Conservation (phyloP, 139 green algal species). For the Closterium sp. region DNA sequence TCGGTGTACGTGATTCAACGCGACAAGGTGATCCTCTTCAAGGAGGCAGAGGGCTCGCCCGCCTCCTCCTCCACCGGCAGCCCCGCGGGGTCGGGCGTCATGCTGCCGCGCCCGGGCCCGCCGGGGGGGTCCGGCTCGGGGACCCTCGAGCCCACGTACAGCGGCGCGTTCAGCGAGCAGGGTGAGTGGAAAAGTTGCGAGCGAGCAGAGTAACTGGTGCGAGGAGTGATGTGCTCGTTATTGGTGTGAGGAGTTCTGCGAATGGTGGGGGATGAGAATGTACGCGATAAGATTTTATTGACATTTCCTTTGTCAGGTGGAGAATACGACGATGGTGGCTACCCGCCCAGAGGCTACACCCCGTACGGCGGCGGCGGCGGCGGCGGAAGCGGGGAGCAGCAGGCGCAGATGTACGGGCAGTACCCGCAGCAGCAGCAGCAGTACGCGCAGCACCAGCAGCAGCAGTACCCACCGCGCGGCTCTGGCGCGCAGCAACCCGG, state of each 20-base stretch:
- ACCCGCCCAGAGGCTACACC: not conserved
- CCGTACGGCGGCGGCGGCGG: not conserved
- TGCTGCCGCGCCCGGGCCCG: not conserved
- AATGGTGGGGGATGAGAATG: too few relatives aligned
- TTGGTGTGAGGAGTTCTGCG: too few relatives aligned
- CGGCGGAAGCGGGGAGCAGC: not conserved
- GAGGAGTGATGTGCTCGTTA: too few relatives aligned
- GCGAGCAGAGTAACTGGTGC: too few relatives aligned
- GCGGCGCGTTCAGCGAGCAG: constrained; percentile 1
- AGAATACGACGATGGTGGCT: not conserved
- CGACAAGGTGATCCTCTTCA: constrained; percentile 33
- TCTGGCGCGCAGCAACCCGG: not conserved
- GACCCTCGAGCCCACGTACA: not conserved
- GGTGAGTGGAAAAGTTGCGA: not conserved
- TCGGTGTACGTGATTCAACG: constrained; percentile 24
- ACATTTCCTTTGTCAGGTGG: not conserved
- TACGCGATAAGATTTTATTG: not conserved
- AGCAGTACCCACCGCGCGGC: not conserved
- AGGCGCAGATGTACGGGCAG: not conserved
- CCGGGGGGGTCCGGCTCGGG: not conserved
- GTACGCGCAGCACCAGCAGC: not conserved
- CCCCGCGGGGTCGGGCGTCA: constrained; percentile 3
- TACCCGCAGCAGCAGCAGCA: not conserved
- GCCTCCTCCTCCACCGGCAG: constrained; percentile 1
- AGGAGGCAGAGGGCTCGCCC: constrained; percentile 20